A percentile compares a stretch with the other conserved stretches of the same genome.
Conservation (phyloP, 2,329 filamentous ascomycete genomes). For the Malbranchea cinnamomea region DNA sequence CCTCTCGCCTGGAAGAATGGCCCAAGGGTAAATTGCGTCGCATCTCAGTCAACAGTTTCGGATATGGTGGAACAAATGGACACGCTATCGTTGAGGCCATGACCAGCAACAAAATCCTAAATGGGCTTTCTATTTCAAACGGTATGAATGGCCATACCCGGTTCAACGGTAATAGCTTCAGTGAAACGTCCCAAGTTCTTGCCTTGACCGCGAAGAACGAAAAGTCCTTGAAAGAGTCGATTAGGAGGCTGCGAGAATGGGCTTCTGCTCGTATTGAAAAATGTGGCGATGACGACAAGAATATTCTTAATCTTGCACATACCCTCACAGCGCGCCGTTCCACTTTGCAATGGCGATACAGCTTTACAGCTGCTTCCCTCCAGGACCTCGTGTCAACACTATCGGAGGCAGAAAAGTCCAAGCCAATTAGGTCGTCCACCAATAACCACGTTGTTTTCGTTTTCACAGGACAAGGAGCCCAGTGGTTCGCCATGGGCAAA, state of each 20-base stretch:
- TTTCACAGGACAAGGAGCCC: constrained; percentile 27
- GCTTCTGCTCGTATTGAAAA: too few relatives aligned
- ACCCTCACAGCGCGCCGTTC: constrained; percentile 5
- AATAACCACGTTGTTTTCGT: constrained; percentile 17
- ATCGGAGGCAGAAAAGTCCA: constrained; percentile 8
- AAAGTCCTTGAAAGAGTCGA: too few relatives aligned
- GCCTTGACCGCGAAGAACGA: too few relatives aligned
- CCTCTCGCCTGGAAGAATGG: too few relatives aligned
- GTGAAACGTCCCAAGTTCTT: too few relatives aligned
- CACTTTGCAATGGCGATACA: constrained; percentile 4
- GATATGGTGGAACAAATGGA: constrained; percentile 9
- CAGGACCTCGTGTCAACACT: constrained; percentile 1
- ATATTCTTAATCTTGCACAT: constrained; percentile 6
- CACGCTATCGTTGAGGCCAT: constrained; percentile 10
- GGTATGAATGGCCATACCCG: too few relatives aligned
- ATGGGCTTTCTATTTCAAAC: too few relatives aligned
- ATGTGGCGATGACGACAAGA: too few relatives aligned
- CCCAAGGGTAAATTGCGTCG: too few relatives aligned
- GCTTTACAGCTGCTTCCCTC: constrained; percentile 4
- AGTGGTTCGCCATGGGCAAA: constrained; percentile 21
- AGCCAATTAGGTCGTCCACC: constrained; percentile 10
- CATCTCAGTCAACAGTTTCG: constrained; percentile 13
- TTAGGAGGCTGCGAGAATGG: too few relatives aligned
- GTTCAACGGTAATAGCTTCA: too few relatives aligned
- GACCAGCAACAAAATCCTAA: too few relatives aligned